Evolutionary conservation across 1,139 yeast genomes (phyloP), one percentile per base, ranked within the genome.

Genomic region (Hansenula sp.): DNA sequence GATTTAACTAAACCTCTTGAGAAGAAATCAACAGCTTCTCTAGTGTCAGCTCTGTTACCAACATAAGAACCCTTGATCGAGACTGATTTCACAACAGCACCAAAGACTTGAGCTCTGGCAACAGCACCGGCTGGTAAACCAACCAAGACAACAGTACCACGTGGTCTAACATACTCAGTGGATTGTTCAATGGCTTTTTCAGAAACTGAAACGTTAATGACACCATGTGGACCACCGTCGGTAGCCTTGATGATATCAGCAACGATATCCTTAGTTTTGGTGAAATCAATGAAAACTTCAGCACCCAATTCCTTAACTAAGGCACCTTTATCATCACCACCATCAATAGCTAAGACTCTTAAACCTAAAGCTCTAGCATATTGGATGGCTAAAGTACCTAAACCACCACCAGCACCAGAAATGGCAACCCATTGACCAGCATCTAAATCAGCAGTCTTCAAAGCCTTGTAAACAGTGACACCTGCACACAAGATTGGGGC

Each of bases 51-150:
- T 63, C 89, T 77, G 74, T 81, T 82, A 53, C 91, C 91, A 48
- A 84, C 90, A 59, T 81, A 82, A 42, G 89, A 82, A 51, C 89
- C 90, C 61, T 71, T 76, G 59, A 83, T 77, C 62, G 68, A 70
- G 58, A 82, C 68, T 43, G 84, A 75, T 65, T 72, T 79, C 53
- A 80, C 74, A 51, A 83, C 89, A 42, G 83, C 74, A 50, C 68
- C 68, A 67, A 83, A 79, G 47, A 83, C 83, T 42, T 76, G 73
- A 30, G 84, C 73, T 50, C 67, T 66, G 53, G 74, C 76, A 59
- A 74, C 71, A 47, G 89, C 87, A 55, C 76, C 77, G 35, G 84
- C 84, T 50, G 93, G 93, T 59, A 84, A 72, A 56, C 91, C 91
- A 54, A 84, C 90, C 58, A 82, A 70, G 43, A 84, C 91, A 59